Evolutionary conservation across 192 early-diverging fungal species (phyloP), one percentile per base, ranked within the genome.

Genomic region (Coemansia sp.): DNA sequence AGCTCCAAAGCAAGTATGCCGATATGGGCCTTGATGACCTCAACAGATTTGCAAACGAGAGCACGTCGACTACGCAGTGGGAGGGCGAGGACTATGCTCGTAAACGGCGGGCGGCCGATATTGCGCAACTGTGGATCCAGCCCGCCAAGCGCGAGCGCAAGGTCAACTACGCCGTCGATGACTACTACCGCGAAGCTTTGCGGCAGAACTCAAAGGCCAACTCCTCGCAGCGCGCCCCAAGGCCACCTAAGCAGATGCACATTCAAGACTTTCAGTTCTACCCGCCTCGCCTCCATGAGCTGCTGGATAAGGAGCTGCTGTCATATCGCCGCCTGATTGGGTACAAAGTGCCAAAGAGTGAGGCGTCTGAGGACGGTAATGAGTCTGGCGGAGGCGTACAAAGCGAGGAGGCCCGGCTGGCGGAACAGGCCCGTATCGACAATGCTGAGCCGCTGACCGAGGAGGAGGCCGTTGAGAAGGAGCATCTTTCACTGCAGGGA

Each of bases 231-330:
- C 81, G 83, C 21, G 84, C 82, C 16, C 88, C 87, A 21, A 88
- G 89, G 42, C 85, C 83, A 58, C 86, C 85, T 24, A 91, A 89
- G 69, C 84, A 87, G 68, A 84, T 88, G 56, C 78, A 82, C 62
- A 90, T 86, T 18, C 83, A 90, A 34, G 96, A 99, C 71, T 95
- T 93, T 74, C 97, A 99, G 78, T 99, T 99, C 77, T 96, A 87
- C 64, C 91, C 93, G 36, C 74, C 83, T 23, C 85, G 92, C 20
- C 78, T 98, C 14, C 72, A 85, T 16, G 88, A 91, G 46, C 85
- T 98, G 14, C 84, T 92, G 64, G 92, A 96, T 35, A 90, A 89
- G 70, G 95, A 96, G 70, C 85, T 88, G 23, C 82, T 91, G 39
- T 84, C 85, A 20, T 90, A 90, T 55, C 84, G 85, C 43, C 90